These are phyloP conservation scores for Diplodia mutila DNA, from an alignment of 2,329 filamentous ascomycete genomes.

Conservation along the genomic window DNA sequence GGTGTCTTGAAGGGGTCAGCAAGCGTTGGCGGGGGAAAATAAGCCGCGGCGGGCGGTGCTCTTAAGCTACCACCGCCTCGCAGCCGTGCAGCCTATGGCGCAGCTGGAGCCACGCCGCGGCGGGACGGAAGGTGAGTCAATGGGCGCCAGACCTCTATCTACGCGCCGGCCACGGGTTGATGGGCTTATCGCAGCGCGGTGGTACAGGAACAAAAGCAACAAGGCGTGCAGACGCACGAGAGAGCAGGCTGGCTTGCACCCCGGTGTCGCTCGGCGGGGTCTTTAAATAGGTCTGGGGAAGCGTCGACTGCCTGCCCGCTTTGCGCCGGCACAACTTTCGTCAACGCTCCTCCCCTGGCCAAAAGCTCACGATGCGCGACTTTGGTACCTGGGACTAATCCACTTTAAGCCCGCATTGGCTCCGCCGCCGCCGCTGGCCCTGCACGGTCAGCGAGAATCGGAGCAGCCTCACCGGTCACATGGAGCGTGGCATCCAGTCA, in stretches of 20 bases:
- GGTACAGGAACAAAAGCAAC: constrained; percentile 1
- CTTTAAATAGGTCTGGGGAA: constrained; percentile 12
- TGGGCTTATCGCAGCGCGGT: constrained; percentile 17
- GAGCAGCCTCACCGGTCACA: constrained; percentile 18
- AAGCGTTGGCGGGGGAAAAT: neutral
- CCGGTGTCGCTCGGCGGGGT: constrained; percentile 1
- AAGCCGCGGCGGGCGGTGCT: constrained; percentile 9
- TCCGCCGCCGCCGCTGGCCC: constrained; percentile 6
- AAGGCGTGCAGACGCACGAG: neutral
- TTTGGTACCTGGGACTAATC: constrained; percentile 23
- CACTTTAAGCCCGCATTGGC: constrained; percentile 18
- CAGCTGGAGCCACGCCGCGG: neutral
- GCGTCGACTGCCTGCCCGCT: neutral
- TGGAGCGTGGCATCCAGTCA: constrained; percentile 17
- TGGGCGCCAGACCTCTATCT: constrained; percentile 21
- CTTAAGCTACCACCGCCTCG: neutral
- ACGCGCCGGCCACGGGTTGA: constrained; percentile 8
- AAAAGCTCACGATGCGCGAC: constrained; percentile 18
- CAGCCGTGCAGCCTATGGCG: neutral
- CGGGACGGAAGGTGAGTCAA: neutral
- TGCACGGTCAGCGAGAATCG: constrained; percentile 5
- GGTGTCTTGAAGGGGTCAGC: neutral
- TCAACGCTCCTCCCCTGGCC: constrained; percentile 7
- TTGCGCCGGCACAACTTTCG: constrained; percentile 13
- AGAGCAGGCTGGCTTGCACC: constrained; percentile 2